Conservation (phyloP, 192 early-diverging fungal species). For the Backusella mclennaniae region DNA sequence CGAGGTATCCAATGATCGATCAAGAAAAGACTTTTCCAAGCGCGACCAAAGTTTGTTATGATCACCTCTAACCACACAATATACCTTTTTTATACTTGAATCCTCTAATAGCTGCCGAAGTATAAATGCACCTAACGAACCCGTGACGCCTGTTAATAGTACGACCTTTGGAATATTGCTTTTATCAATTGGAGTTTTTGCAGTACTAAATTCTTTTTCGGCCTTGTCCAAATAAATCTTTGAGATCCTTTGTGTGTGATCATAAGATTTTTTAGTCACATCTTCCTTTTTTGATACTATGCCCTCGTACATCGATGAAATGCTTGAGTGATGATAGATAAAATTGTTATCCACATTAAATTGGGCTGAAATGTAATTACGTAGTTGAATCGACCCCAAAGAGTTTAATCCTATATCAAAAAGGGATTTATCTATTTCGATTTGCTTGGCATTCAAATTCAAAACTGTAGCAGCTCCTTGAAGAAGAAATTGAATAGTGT, state of each 20-base stretch:
- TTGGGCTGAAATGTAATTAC: constrained; percentile 9
- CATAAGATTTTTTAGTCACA: background rate
- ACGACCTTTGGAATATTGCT: constrained; percentile 13
- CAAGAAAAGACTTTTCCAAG: constrained; percentile 18
- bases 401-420: constrained; percentile 37
- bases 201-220: constrained; percentile 8
- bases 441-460: background rate
- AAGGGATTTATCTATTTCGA: constrained; percentile 11
- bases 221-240: constrained; percentile 9
- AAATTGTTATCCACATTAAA: constrained; percentile 23
- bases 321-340: constrained; percentile 22
- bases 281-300: background rate
- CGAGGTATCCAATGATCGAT: constrained; percentile 18
- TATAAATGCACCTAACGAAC: constrained; percentile 31
- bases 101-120: constrained; percentile 20
- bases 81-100: constrained; percentile 26
- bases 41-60: background rate
- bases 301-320: background rate
- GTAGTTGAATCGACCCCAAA: constrained; percentile 14
- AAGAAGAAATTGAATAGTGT: background rate
- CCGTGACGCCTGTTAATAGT: constrained; percentile 36
- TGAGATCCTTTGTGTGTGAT: constrained; percentile 6
- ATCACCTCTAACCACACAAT: constrained; percentile 28
- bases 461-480: too few species aligned
- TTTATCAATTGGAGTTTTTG: background rate